Conservation (phyloP, 495 filamentous ascomycete genomes). For the Xylaria flabelliformis region DNA sequence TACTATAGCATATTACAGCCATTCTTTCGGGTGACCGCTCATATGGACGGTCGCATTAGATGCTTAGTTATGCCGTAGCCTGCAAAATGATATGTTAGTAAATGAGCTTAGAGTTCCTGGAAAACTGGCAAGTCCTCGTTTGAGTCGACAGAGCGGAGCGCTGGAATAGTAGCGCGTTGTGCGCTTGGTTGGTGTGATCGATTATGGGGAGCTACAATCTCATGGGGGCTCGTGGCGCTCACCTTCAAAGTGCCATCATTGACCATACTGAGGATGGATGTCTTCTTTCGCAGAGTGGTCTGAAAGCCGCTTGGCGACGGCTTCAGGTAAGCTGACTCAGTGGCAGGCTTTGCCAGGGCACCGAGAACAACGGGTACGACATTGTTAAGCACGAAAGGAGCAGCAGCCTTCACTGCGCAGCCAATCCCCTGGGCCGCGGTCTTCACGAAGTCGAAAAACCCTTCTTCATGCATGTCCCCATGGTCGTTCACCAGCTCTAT, state of each 20-base stretch:
- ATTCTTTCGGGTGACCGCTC: not conserved
- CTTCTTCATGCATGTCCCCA: slow-evolving; percentile 24
- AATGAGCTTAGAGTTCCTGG: slow-evolving; percentile 5
- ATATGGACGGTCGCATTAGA: not conserved
- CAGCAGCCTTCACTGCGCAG: slow-evolving; percentile 14
- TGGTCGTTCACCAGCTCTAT: not conserved
- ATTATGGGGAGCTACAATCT: not conserved
- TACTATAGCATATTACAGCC: not conserved
- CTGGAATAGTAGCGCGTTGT: not conserved
- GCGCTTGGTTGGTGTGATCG: not conserved
- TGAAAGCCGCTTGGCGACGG: slow-evolving; percentile 15
- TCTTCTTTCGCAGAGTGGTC: slow-evolving; percentile 16
- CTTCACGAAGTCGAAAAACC: slow-evolving; percentile 37
- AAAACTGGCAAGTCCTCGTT: slow-evolving; percentile 2
- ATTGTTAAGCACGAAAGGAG: not conserved
- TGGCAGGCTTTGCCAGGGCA: not conserved
- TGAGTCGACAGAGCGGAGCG: not conserved
- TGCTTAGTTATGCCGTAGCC: not conserved
- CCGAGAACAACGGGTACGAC: not conserved
- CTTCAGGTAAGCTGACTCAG: not conserved
- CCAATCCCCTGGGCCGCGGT: slow-evolving; percentile 34
- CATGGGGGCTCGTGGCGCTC: not conserved
- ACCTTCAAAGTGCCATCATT: slow-evolving; percentile 20
- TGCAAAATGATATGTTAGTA: not conserved
- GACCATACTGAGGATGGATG: not conserved